These are phyloP conservation scores for Dictyostelium firmibasis DNA, from an alignment of 78 protist genomes.

Conservation along the genomic window DNA sequence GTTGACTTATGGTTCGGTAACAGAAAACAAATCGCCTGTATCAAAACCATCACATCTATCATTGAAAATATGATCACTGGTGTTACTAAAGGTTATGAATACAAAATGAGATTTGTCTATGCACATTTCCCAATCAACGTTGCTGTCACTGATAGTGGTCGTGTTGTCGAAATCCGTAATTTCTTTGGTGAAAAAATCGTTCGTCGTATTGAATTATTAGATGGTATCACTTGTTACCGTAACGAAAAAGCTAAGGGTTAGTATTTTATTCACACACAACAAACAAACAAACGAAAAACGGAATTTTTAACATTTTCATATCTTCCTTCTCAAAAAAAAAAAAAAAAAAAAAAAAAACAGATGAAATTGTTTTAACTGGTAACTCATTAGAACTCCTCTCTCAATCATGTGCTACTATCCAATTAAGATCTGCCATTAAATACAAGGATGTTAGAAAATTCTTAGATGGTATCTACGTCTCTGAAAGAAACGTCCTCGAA, in stretches of 20 bases:
- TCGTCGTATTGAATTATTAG: slow-evolving; percentile 86
- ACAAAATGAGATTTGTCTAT: slow-evolving; percentile 98
- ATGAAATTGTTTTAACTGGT: slow-evolving; percentile 96
- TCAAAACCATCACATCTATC: slow-evolving; percentile 95
- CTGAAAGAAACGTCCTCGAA: slow-evolving; percentile 84
- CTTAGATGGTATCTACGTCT: slow-evolving; percentile 99
- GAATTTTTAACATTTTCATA: too few species aligned
- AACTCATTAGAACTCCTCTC: slow-evolving; percentile 97
- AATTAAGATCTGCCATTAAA: slow-evolving; percentile 79
- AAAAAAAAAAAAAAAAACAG: background rate
- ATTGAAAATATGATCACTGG: slow-evolving; percentile 99
- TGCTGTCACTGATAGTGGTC: slow-evolving; percentile 80
- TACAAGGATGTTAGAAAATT: slow-evolving; percentile 99
- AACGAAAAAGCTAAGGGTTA: slow-evolving; percentile 88
- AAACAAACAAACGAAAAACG: too few species aligned
- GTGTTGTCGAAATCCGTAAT: slow-evolving; percentile 96
- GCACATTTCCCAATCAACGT: slow-evolving; percentile 99
- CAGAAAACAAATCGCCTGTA: slow-evolving; percentile 91
- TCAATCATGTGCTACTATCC: slow-evolving; percentile 87
- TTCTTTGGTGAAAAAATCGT: slow-evolving; percentile 97
- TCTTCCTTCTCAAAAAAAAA: too few species aligned
- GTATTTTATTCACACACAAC: too few species aligned
- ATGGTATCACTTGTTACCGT: slow-evolving; percentile 90
- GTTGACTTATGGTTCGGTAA: slow-evolving; percentile 91
- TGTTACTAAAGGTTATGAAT: slow-evolving; percentile 98